Percentiles rank a stretch among this genome's conserved stretches.
These are phyloP conservation scores for Amauroascus niger DNA, from an alignment of 2,329 filamentous ascomycete species.

Conservation along the genomic window DNA sequence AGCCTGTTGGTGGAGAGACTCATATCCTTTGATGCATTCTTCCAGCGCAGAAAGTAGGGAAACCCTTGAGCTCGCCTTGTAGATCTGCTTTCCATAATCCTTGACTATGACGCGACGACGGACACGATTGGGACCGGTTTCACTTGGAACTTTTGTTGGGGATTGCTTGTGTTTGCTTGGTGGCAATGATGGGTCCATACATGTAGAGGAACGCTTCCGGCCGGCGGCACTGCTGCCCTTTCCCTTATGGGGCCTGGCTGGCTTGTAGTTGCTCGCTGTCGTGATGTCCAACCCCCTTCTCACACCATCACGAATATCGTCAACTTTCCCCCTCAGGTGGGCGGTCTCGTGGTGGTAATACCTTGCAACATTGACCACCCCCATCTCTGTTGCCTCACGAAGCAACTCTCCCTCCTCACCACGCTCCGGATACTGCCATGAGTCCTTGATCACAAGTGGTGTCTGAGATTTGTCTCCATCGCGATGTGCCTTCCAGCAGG, in stretches of 20 bases:
- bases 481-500: slow-evolving; percentile 38
- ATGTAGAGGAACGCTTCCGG: slow-evolving; percentile 20
- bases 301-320: slow-evolving; percentile 17
- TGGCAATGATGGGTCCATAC: slow-evolving; percentile 13
- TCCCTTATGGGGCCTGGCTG: not conserved
- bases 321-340: not conserved
- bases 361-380: slow-evolving; percentile 21
- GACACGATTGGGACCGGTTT: slow-evolving; percentile 28
- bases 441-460: slow-evolving; percentile 19
- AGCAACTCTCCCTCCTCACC: slow-evolving; percentile 24
- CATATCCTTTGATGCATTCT: slow-evolving; percentile 15
- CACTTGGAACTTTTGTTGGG: not conserved
- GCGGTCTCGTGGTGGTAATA: not conserved
- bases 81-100: slow-evolving; percentile 38
- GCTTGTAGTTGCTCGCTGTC: not conserved
- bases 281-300: not conserved
- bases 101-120: slow-evolving; percentile 35
- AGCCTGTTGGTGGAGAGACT: slow-evolving; percentile 22
- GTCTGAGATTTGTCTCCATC: slow-evolving; percentile 17
- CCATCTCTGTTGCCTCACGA: slow-evolving; percentile 18
- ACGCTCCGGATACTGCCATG: slow-evolving; percentile 23
- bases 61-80: slow-evolving; percentile 32
- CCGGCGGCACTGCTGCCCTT: slow-evolving; percentile 6
- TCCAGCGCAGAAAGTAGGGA: slow-evolving; percentile 20
- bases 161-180: slow-evolving; percentile 18